A percentile compares a stretch with the other conserved stretches of the same genome.
phyloP scores from a whole-genome alignment of 2,329 filamentous ascomycete species.

The Colletotrichum sublineola region DNA sequence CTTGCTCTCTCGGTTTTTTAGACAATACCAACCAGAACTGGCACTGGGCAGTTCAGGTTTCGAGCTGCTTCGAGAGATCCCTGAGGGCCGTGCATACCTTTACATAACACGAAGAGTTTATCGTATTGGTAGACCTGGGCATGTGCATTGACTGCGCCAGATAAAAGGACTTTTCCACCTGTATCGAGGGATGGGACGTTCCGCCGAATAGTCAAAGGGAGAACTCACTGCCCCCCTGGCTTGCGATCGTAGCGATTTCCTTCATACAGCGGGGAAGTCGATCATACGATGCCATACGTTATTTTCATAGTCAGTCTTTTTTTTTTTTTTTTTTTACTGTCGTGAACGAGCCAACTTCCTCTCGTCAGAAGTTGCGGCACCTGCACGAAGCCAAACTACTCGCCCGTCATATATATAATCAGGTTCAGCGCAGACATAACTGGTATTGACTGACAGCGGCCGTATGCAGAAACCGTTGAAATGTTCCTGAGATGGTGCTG shows the following conservation, averaged over 20 bases:
- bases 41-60: neutral
- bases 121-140: neutral
- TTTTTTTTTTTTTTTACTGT: neutral
- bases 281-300: neutral
- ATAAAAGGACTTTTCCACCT: neutral
- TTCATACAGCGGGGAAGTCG: neutral
- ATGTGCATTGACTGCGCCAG: neutral
- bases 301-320: neutral
- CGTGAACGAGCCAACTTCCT: neutral
- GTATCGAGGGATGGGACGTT: constrained; percentile 4
- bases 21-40: neutral
- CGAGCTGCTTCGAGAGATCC: neutral
- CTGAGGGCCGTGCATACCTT: neutral
- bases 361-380: neutral
- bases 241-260: neutral
- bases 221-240: neutral
- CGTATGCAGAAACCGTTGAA: neutral
- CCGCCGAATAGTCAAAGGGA: neutral
- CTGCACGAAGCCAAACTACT: neutral
- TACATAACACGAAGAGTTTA: neutral
- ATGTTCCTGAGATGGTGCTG: neutral
- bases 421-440: neutral
- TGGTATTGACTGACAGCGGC: neutral
- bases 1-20: neutral
- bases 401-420: neutral